Base-by-base conservation (phyloP, 805 yeast genomes). In the Cyberlindnera subsufficiens region DNA sequence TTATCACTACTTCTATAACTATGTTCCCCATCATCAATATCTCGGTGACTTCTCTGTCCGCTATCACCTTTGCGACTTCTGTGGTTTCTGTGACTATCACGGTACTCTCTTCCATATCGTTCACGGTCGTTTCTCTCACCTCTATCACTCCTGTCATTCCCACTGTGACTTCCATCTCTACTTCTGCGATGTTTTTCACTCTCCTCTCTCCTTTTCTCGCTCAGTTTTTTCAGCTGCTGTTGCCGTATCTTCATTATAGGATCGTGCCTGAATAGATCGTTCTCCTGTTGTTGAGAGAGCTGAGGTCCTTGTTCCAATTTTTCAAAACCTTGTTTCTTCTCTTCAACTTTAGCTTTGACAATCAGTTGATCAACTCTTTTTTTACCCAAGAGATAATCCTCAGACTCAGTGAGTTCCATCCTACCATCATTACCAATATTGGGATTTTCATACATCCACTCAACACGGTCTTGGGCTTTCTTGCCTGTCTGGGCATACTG, bases 391-490 rank as follows among this genome's bases (percentile, higher is more conserved):
- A 82, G 56, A 51, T 75, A 67, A 44, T 71, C 80, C 45, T 79
- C 82, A n/a, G 68, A 66, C 25, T 61, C 37, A 5, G 44, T 34
- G 6, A 44, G 35, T 6, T 36, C 19, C 17, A 40, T 15, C 8
- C 45, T 66, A n/a, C 64, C 63, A 30, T 56, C 60, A 30, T 42
- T 46, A 31, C 46, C 55, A 8, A 49, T 56, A 5, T 52, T 56
- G 2, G 78, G 69, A 18, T 72, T 78, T 13, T 82, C 75, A 57
- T 90, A 90, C 95, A 91, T 91, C 97, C 97, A 90, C 35, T 77
- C 83, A 18, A 88, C 68, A 39, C 82, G 75, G 42, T 72, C 65
- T 42, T 63, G 56, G 45, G 69, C 43, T 49, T 58, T 54, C 51
- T 59, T 50, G 51, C 75, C 66, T 46, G 59, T 64, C 32, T 61